Evolutionary conservation across 352 stramenopile species (phyloP), one percentile per base, ranked within the genome.

Genomic region (Globisporangium yorkense): DNA sequence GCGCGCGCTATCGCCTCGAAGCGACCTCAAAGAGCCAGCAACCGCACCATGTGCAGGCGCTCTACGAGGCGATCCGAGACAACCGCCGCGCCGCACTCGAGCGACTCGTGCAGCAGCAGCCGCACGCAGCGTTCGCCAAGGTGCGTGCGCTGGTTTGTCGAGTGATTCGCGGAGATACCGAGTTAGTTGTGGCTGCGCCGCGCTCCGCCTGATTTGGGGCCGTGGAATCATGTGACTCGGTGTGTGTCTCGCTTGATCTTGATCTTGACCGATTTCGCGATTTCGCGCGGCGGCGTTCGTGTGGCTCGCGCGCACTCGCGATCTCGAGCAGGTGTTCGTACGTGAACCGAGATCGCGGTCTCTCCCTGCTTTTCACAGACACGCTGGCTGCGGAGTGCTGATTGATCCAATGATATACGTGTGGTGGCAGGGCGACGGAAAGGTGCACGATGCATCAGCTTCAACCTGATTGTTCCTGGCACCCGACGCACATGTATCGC

Each of bases 81-180:
- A 82, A 78, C 47, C 48, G 59, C 20, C 52, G 71, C 15, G 58
- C 70, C 12, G 51, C 49, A 15, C 69, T 80, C 39, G 51, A 66
- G 51, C 45, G 46, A 16, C 55, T 64, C 24, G 53, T 81, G 21
- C 41, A 52, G 35, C n/a, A 50, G n/a, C 57, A 70, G 29, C 70
- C 74, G 2, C 51, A 67, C n/a, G 57, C 63, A 52, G 51, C 70
- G 29, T 67, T 74, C 70, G 68, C 62, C 31, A 84, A 84, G 70
- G 71, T 84, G 50, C 51, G 41, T 21, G 41, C 41, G 18, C 18
- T 46, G 16, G 16, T 46, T n/a, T 21, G 37, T 9, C 31, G n/a
- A 3, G 27, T 41, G 29, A 51, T 51, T 33, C 48, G 39, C 40
- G 53, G 18, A 46, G 5, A 59, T 59, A 43, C 49, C 9, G 39